These are phyloP conservation scores for Syzygium syzygioides DNA, from an alignment of 441 rosid genomes.

Conservation along the genomic window DNA sequence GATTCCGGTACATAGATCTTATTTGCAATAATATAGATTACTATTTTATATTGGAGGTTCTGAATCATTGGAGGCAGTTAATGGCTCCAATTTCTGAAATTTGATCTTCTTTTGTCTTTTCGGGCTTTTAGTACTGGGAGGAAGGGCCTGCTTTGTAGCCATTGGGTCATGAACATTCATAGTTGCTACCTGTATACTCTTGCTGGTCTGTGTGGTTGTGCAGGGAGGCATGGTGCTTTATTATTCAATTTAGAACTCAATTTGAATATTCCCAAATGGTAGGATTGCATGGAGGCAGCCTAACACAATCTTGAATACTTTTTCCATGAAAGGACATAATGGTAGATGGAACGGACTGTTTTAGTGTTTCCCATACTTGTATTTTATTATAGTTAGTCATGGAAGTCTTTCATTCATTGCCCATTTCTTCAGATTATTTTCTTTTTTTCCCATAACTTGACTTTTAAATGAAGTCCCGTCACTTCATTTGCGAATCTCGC, in stretches of 20 bases:
- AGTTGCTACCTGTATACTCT: neutral
- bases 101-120: neutral
- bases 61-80: neutral
- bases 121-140: neutral
- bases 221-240: neutral
- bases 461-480: neutral
- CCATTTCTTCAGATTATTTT: neutral
- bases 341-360: neutral
- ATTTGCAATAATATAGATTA: neutral
- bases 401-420: neutral
- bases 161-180: neutral
- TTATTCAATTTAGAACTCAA: neutral
- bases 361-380: neutral
- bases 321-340: neutral
- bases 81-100: neutral
- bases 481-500: neutral
- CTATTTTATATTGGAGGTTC: neutral
- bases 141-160: neutral
- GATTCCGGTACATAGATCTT: slow-evolving; percentile 24
- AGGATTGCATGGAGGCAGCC: neutral
- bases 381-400: neutral
- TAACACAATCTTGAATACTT: neutral
- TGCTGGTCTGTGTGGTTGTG: neutral
- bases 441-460: neutral
- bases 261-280: neutral